Evolutionary conservation across 805 yeast genomes (phyloP), one percentile per base, ranked within the genome.

Genomic region (Candida ficus): DNA sequence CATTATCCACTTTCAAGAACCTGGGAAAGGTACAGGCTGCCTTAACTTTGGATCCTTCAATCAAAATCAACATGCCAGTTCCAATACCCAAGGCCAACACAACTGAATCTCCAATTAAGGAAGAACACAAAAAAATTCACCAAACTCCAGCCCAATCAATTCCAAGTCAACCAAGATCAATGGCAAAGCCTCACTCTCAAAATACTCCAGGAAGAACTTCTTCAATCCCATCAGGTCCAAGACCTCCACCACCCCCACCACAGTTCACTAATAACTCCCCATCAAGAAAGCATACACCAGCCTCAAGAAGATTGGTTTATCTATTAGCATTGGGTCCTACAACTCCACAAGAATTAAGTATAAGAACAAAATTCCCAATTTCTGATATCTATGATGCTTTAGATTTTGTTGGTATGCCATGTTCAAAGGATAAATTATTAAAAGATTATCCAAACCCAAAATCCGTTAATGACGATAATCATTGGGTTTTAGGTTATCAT

Each of bases 281-380:
- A n/a, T n/a, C n/a, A n/a, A 19, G 18, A 19, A 22, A 17, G 5
- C n/a, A 30, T 14, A 33, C 29, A 5, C 20, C 2, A 4, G 10
- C 28, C n/a, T 28, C 37, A 10, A 55, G 48, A 48, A 66, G 71
- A 38, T 59, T 75, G 29, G 49, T 73, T 18, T 71, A 71, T 45
- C 54, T 69, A 20, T 49, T 75, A 28, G 75, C 80, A 1, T 53
- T 75, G 31, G 80, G 77, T 1, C 78, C 80, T 2, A 54, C 60
- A 14, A 52, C 73, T 1, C 46, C 55, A 2, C 48, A 52, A 3
- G 58, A 57, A 2, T 48, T 75, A 11, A 44, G 58, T 8, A 45
- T 47, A 25, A 52, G 58, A 18, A 55, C 66, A 1, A 60, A 60
- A 36, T 43, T 59, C 19, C 28, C 54, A 4, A 39, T 52, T 17